phyloP scores from a whole-genome alignment of 208 protist genomes.

The Trypanosoma scelopori region DNA sequence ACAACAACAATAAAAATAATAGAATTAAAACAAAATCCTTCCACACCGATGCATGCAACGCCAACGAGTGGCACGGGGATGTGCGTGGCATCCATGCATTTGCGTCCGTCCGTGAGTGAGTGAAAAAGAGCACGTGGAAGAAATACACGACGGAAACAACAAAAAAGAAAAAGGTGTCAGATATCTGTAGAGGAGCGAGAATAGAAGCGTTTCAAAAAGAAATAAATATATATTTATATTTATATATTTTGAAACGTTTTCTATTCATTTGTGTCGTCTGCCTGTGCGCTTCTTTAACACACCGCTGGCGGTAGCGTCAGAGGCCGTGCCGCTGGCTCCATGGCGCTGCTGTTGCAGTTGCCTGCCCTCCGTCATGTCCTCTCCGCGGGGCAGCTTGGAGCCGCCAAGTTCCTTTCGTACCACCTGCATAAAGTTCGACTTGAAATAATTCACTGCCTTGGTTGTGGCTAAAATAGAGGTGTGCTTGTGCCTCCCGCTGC shows the following conservation, averaged over 20 bases:
- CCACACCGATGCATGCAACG: too few relatives aligned
- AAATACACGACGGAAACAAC: not conserved
- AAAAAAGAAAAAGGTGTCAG: not conserved
- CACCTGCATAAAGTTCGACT: constrained; percentile 70
- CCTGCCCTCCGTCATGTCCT: constrained; percentile 14
- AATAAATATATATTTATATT: constrained; percentile 1
- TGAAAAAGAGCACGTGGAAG: too few relatives aligned
- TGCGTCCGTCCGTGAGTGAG: too few relatives aligned
- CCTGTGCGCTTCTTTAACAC: constrained; percentile 13
- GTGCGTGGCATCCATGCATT: not conserved
- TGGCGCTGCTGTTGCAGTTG: constrained; percentile 16
- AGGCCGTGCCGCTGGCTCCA: not conserved
- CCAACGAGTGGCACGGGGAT: too few relatives aligned
- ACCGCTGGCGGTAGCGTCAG: not conserved
- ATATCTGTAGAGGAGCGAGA: not conserved
- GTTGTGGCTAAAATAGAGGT: constrained; percentile 49
- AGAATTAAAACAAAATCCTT: too few relatives aligned
- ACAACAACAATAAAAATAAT: not conserved
- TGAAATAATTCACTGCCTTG: constrained; percentile 79
- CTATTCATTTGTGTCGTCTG: constrained; percentile 11
- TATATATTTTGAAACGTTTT: too few relatives aligned
- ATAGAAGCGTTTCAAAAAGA: constrained; percentile 7
- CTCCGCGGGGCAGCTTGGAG: constrained; percentile 50
- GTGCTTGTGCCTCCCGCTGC: constrained; percentile 62
- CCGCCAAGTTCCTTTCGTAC: constrained; percentile 64